Evolutionary conservation across 2,329 filamentous ascomycete genomes (phyloP), one percentile per base, ranked within the genome.

Genomic region (Kalmusia sp.): DNA sequence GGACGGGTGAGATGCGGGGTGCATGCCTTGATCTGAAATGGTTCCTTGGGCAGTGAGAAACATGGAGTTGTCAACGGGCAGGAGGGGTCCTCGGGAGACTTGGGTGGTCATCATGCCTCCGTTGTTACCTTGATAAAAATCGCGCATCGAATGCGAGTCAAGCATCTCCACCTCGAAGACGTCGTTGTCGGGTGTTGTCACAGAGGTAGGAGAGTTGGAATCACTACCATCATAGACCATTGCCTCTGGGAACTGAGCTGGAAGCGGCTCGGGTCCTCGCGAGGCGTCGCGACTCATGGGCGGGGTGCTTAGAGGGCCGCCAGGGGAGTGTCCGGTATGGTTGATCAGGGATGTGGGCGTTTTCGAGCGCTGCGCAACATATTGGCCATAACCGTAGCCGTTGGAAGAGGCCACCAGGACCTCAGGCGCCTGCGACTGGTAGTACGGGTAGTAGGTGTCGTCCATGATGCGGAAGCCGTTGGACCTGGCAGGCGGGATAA

Each of bases 171-270:
- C 61, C 34, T 73, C 70, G 30, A 71, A 72, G 1, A 58, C 57
- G 12, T 71, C 67, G 54, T 63, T 59, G 39, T 74, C 69, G 3
- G 71, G 70, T 7, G 71, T 74, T 55, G 54, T 67, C 17, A 71
- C 65, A 53, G 70, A 72, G 11, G 66, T 72, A 6, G 70, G 70
- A 34, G 71, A 74, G 43, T 67, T 62, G n/a, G 71, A 74, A 6
- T 61, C 55, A 46, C 69, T 73, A 44, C 58, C 64, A 49, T 71
- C 67, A 59, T 62, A 72, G 46, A 63, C 49, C 57, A 70, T 65
- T 38, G 67, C 62, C 30, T 73, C 70, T 17, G 66, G 67, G 14
- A 50, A 37, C 14, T 70, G 64, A n/a, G 69, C 65, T n/a, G 58
- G 63, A 15, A 54, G 49, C 11, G 58, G 58, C 25, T 68, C 63